A percentile compares a stretch with the other conserved stretches of the same genome.
phyloP scores from a whole-genome alignment of 2,329 filamentous ascomycete species.

The Penicillium sp. region DNA sequence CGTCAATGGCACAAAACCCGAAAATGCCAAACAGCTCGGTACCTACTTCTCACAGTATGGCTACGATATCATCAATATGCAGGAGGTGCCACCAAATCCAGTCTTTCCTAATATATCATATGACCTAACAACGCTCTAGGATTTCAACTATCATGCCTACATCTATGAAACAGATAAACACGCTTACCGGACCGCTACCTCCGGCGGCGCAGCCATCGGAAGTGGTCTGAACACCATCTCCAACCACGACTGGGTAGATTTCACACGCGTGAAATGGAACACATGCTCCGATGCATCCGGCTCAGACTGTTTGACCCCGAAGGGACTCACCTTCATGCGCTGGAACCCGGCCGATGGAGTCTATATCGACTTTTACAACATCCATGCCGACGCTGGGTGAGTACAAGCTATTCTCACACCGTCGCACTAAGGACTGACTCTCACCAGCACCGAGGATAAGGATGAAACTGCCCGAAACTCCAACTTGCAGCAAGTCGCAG shows the following conservation, averaged over 20 bases:
- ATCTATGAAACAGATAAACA: conserved; percentile 55
- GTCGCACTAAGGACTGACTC: not conserved
- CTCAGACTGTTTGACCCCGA: conserved; percentile 64
- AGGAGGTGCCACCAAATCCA: conserved; percentile 49
- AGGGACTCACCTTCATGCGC: conserved; percentile 68
- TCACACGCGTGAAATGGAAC: conserved; percentile 59
- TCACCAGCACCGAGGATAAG: conserved; percentile 42
- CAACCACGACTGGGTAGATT: conserved; percentile 57
- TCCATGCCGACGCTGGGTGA: conserved; percentile 64
- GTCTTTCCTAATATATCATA: not conserved
- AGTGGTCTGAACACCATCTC: conserved; percentile 64
- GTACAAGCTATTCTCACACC: not conserved
- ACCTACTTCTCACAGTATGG: conserved; percentile 54
- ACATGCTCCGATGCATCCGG: conserved; percentile 51
- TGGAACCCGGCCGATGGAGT: conserved; percentile 52
- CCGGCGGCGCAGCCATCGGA: conserved; percentile 63
- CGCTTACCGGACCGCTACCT: conserved; percentile 61
- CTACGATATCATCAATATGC: conserved; percentile 63
- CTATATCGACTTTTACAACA: conserved; percentile 64
- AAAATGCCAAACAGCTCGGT: conserved; percentile 58
- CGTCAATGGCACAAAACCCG: conserved; percentile 60
- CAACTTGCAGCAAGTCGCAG: conserved; percentile 60
- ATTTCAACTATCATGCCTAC: conserved; percentile 66
- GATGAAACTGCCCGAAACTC: conserved; percentile 57
- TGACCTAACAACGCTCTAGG: conserved; percentile 31